Evolutionary conservation across 306 rosid species (phyloP), one percentile per base, ranked within the genome.

Genomic region (Vicia faba): DNA sequence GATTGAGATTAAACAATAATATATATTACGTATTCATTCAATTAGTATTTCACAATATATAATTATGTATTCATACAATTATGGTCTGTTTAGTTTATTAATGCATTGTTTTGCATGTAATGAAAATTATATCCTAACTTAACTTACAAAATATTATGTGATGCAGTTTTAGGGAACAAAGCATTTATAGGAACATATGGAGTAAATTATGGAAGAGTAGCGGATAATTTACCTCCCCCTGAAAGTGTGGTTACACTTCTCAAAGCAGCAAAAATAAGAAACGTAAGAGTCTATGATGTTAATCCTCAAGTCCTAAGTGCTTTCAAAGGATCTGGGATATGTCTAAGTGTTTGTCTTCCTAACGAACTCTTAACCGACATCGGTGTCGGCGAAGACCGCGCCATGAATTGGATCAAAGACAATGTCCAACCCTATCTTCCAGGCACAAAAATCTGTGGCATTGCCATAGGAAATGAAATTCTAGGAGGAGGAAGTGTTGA

Each of bases 381-480:
- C 9, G 78, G 92, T 11, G 73, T 81, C 0, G 93, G 39, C 0
- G 99, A 93, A 80, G 99, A 90, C 36, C 86, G 91, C 0, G 99
- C 99, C 62, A 88, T 84, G 83, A 55, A 43, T 58, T 93, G 99
- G 99, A 79, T 93, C 59, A 93, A 93, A 78, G 87, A 79, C 25
- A 93, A 93, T 29, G 92, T 93, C 1, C 71, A 90, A 68, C 96
- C 85, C 8, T 86, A 25, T 78, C 76, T 88, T 13, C 99, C 99
- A 0, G 96, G 83, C 2, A 93, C 97, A 4, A 77, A 39, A 41
- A 90, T 93, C 7, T 45, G 82, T 0, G 99, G 99, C 39, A 93
- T 93, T 26, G 87, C 97, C 0, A 78, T 93, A 0, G 99, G 97
- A 25, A 93, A 93, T 72, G 99, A 93, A 74, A 80, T 93, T 29